Base-by-base conservation (phyloP, 208 protist genomes). In the Vickermania ingenoplastis region DNA sequence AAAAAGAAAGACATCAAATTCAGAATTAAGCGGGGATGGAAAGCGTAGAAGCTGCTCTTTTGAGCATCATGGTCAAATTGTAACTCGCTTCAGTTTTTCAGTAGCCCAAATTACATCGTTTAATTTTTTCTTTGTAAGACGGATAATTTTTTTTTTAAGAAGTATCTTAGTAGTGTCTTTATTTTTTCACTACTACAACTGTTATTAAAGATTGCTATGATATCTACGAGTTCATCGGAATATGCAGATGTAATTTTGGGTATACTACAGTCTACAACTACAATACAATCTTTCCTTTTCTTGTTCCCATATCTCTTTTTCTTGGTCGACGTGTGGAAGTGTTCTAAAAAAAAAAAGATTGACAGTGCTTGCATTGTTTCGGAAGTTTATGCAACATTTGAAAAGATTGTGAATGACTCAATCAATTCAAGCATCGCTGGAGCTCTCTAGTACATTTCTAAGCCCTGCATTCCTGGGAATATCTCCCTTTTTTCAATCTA, bases 1-100 rank as follows among this genome's bases (percentile, higher is more conserved):
- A 90, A 91, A 69, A 92, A 93, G 81, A 96, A 93, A 74, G 79
- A 93, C 59, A 81, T 96, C 68, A 96, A 96, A 63, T 96, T 96
- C 76, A 86, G 89, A 69, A 96, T 96, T 57, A 79, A 86, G 49
- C 86, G 89, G 31, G 89, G 89, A 29, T 93, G 84, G 86, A 93
- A 93, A 70, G 89, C 89, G 25, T 96, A 82, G 63, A 48, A 17
- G 17, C 23, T 29, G 23, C 11, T 22, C 7, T n/a, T 11, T 11
- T 27, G 51, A 55, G 21, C 14, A 21, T 25, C 14, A 22, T 48
- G 36, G 11, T 48, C 36, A 17, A 7, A 48, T 17, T 7, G 7
- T n/a, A 0, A 58, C 17, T 31, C 13, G 41, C 22, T 57, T 27
- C 48, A 21, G 28, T 57, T 67, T 4, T 57, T 60, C n/a, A n/a